Percentiles rank a stretch among this genome's conserved stretches.
Conservation (phyloP, 148 eudicot species). For the Nepenthes mirabilis region DNA sequence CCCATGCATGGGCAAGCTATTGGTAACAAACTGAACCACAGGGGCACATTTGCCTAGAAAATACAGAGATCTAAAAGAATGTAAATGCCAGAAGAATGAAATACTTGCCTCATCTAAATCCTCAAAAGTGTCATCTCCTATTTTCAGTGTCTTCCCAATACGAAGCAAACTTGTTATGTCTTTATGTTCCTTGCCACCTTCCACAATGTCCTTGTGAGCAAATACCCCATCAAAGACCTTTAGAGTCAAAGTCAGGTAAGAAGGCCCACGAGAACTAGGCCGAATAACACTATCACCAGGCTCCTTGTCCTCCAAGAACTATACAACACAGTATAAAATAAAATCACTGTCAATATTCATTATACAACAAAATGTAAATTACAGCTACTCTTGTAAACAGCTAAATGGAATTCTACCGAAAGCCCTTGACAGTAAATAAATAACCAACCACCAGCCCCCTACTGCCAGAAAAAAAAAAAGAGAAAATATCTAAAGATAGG, state of each 20-base stretch:
- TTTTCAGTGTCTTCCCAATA: conserved; percentile 78
- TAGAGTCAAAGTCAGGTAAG: conserved; percentile 70
- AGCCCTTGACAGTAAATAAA: no score
- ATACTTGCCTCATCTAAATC: conserved; percentile 86
- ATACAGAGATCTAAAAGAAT: not conserved
- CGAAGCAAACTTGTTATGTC: conserved; percentile 89
- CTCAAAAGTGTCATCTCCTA: conserved; percentile 85
- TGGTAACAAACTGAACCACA: not conserved
- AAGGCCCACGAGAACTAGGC: conserved; percentile 92
- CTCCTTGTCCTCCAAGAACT: conserved; percentile 76
- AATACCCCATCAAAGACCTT: conserved; percentile 84
- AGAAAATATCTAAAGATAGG: no score
- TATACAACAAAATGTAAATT: not conserved
- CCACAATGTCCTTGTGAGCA: conserved; percentile 87
- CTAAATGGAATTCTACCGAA: no score
- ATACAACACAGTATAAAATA: conserved; percentile 6
- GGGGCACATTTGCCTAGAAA: not conserved
- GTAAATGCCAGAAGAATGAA: not conserved
- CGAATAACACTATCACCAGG: conserved; percentile 90
- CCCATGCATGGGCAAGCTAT: not conserved
- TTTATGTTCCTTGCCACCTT: conserved; percentile 94
- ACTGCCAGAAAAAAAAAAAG: no score
- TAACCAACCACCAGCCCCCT: no score
- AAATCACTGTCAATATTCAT: not conserved
- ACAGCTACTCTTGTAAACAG: not conserved